A percentile compares a stretch with the other conserved stretches of the same genome.
phyloP scores from a whole-genome alignment of 1,139 yeast genomes.

The Saccharomyces hybrid region DNA sequence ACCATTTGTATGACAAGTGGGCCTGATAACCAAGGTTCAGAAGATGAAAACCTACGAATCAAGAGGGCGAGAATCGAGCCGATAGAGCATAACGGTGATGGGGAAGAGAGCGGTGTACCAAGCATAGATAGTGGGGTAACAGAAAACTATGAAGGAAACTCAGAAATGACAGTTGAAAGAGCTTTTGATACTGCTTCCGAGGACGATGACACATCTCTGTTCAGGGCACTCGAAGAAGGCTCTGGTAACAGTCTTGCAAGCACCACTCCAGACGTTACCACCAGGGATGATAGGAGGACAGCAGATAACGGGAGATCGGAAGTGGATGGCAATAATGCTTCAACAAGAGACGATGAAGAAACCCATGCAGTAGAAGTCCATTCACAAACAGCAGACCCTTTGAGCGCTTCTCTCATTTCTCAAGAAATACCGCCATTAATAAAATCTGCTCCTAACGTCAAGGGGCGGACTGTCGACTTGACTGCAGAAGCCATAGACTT shows the following conservation, averaged over 20 bases:
- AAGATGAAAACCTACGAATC: neutral
- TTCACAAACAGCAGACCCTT: neutral
- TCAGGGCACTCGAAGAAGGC: neutral
- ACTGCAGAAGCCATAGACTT: constrained; percentile 14
- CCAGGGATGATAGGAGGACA: neutral
- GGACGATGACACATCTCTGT: neutral
- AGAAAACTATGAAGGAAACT: neutral
- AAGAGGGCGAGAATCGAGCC: neutral
- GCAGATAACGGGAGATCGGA: neutral
- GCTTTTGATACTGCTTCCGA: neutral
- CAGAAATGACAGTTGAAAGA: neutral
- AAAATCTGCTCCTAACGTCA: neutral
- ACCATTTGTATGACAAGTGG: neutral
- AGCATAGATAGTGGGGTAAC: neutral
- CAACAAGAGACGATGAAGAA: constrained; percentile 1
- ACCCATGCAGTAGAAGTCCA: constrained; percentile 2
- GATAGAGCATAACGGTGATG: neutral
- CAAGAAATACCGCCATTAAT: neutral
- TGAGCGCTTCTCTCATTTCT: neutral
- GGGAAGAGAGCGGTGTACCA: neutral
- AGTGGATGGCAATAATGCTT: constrained; percentile 1
- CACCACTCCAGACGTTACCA: neutral
- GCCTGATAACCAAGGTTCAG: constrained; percentile 4
- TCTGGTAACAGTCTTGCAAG: neutral
- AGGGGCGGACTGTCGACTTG: neutral